Percentiles rank a stretch among this genome's conserved stretches.
phyloP scores from a whole-genome alignment of 148 eudicot genomes.

The Persicaria maculosa region DNA sequence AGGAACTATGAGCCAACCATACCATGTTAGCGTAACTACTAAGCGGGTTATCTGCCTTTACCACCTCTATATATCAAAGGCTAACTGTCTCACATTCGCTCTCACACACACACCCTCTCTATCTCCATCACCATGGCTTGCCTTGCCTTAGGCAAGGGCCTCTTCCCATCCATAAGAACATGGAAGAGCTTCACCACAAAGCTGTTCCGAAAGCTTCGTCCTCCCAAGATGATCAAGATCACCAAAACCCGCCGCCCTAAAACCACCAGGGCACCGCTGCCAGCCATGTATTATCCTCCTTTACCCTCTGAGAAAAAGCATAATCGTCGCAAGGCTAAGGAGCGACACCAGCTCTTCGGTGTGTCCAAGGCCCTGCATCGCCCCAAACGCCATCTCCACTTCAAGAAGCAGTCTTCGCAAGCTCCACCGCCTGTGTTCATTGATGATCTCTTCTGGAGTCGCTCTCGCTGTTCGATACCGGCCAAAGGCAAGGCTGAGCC shows the following conservation, averaged over 20 bases:
- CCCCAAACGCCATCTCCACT: neutral
- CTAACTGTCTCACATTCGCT: neutral
- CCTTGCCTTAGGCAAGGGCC: neutral
- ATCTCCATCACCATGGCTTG: neutral
- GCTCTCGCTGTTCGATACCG: neutral
- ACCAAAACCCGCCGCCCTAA: neutral
- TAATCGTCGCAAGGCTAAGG: neutral
- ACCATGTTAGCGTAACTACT: neutral
- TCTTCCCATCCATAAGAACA: conserved; percentile 1
- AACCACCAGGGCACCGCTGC: neutral
- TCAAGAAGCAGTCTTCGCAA: conserved; percentile 11
- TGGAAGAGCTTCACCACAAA: conserved; percentile 10
- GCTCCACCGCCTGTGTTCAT: conserved; percentile 5
- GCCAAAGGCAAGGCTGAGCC: neutral
- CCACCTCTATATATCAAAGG: neutral
- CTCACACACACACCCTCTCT: neutral
- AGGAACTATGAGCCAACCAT: neutral
- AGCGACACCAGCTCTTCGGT: neutral
- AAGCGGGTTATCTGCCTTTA: neutral
- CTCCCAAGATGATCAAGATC: conserved; percentile 7
- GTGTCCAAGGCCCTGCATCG: neutral
- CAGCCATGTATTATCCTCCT: conserved; percentile 5
- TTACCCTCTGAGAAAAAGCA: neutral
- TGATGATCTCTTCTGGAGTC: conserved; percentile 10
- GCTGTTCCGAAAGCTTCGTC: conserved; percentile 5